Percentiles rank a stretch among this genome's conserved stretches.
Evolutionary conservation across 495 filamentous ascomycete species (phyloP).

Genomic region (Penicillium salamii): DNA sequence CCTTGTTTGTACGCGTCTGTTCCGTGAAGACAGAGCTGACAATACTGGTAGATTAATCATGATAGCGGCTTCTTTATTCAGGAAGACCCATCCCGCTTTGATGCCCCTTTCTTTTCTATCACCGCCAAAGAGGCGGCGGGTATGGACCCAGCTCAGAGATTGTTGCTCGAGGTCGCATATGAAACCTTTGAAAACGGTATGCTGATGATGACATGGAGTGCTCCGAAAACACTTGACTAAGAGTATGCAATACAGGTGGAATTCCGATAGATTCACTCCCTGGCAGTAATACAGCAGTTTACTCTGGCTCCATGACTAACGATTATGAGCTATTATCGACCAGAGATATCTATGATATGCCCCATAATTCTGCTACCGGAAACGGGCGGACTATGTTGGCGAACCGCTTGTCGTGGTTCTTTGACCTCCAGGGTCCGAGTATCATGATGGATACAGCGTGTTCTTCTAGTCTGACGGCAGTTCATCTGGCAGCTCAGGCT

Average conservation of each 20-base stretch:
- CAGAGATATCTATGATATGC: slow-evolving; percentile 36
- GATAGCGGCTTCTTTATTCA: slow-evolving; percentile 46
- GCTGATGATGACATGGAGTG: neutral
- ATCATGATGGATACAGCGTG: slow-evolving; percentile 45
- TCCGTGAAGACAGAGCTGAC: neutral
- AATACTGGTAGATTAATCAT: slow-evolving; percentile 19
- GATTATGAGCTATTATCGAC: slow-evolving; percentile 40
- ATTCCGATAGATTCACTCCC: slow-evolving; percentile 33
- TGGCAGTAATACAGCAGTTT: slow-evolving; percentile 46
- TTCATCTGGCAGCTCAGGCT: slow-evolving; percentile 38
- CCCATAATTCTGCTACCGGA: slow-evolving; percentile 25
- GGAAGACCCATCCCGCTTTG: slow-evolving; percentile 44
- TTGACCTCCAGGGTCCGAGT: slow-evolving; percentile 39
- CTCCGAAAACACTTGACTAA: neutral
- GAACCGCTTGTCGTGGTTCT: slow-evolving; percentile 40
- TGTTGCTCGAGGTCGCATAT: slow-evolving; percentile 47
- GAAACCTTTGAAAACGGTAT: slow-evolving; percentile 43
- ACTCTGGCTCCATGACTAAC: slow-evolving; percentile 42
- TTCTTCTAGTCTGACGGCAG: slow-evolving; percentile 35
- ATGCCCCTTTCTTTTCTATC: slow-evolving; percentile 51
- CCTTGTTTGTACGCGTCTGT: neutral
- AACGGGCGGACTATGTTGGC: slow-evolving; percentile 37
- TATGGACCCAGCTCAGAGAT: slow-evolving; percentile 54
- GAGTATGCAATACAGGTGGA: slow-evolving; percentile 19
- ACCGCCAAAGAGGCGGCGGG: slow-evolving; percentile 43